Conservation (phyloP, 2,329 filamentous ascomycete genomes). For the Fusarium verticillioides region DNA sequence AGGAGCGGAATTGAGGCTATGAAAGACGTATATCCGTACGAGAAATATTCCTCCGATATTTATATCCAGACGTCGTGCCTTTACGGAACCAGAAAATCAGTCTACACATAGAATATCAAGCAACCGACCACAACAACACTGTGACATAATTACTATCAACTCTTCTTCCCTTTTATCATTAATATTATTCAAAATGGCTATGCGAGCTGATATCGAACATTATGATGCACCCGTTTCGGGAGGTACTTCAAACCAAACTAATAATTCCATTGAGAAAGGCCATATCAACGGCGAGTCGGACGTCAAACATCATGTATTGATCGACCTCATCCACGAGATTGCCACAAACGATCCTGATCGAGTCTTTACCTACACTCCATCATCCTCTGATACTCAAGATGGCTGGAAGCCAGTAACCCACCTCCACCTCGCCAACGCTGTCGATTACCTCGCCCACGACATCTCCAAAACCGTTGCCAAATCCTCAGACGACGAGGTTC, state of each 20-base stretch:
- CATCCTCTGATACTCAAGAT: not conserved
- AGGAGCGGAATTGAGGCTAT: too few relatives aligned
- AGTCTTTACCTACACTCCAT: not conserved
- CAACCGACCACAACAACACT: too few relatives aligned
- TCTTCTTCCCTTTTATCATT: not conserved
- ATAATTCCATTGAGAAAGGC: not conserved
- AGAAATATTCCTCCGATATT: not conserved
- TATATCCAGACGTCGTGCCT: not conserved
- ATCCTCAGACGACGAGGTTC: not conserved
- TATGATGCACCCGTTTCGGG: not conserved
- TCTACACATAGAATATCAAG: too few relatives aligned
- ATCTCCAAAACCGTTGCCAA: not conserved
- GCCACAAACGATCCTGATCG: not conserved
- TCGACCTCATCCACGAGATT: not conserved
- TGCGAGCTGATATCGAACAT: not conserved
- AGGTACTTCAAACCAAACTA: fast-evolving
- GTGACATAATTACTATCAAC: too few relatives aligned
- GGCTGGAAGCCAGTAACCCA: not conserved
- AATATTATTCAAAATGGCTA: fast-evolving
- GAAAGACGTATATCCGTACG: not conserved
- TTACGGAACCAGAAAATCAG: too few relatives aligned
- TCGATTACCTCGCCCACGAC: not conserved
- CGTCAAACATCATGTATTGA: not conserved
- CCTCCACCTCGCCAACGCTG: not conserved
- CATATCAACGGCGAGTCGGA: not conserved